Percentiles rank a stretch among this genome's conserved stretches.
These are phyloP conservation scores for Puccinia brachypodii DNA, from an alignment of 1,284 basidiomycete genomes.

Conservation along the genomic window DNA sequence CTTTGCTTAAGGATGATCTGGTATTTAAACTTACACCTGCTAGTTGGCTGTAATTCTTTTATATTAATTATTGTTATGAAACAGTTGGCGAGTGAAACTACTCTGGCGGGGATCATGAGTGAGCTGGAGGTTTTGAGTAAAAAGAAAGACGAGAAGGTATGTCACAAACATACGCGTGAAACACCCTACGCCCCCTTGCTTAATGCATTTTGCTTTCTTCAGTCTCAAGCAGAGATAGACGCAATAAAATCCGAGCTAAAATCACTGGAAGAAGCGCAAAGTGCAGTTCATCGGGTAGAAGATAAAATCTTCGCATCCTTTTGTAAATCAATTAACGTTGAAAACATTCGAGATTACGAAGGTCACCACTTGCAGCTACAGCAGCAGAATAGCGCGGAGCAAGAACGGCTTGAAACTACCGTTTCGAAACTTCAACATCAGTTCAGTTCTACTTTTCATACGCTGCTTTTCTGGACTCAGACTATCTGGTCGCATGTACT, in stretches of 20 bases:
- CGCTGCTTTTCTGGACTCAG: background rate
- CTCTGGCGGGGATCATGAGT: conserved; percentile 70
- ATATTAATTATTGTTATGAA: conserved; percentile 11
- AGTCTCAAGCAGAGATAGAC: conserved; percentile 55
- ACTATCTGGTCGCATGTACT: background rate
- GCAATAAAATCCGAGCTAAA: conserved; percentile 65
- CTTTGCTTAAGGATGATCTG: conserved; percentile 76
- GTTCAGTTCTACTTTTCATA: conserved; percentile 59
- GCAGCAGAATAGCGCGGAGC: conserved; percentile 79
- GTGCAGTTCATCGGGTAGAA: conserved; percentile 72
- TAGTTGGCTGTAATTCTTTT: background rate
- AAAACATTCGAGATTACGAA: conserved; percentile 90
- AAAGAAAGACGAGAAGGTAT: conserved; percentile 68
- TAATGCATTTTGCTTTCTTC: background rate
- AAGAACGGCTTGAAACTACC: conserved; percentile 80
- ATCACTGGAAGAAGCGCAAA: conserved; percentile 60
- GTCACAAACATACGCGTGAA: conserved; percentile 15
- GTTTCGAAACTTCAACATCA: conserved; percentile 83
- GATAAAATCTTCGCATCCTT: conserved; percentile 77
- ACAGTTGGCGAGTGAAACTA: conserved; percentile 66
- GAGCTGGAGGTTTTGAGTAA: conserved; percentile 67
- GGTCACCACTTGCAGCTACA: conserved; percentile 83
- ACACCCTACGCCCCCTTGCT: background rate
- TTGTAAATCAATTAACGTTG: conserved; percentile 76
- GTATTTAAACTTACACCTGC: conserved; percentile 60